Percentiles rank a stretch among this genome's conserved stretches.
Evolutionary conservation across 306 rosid species (phyloP).

Genomic region (Lithocarpus polystachyus): DNA sequence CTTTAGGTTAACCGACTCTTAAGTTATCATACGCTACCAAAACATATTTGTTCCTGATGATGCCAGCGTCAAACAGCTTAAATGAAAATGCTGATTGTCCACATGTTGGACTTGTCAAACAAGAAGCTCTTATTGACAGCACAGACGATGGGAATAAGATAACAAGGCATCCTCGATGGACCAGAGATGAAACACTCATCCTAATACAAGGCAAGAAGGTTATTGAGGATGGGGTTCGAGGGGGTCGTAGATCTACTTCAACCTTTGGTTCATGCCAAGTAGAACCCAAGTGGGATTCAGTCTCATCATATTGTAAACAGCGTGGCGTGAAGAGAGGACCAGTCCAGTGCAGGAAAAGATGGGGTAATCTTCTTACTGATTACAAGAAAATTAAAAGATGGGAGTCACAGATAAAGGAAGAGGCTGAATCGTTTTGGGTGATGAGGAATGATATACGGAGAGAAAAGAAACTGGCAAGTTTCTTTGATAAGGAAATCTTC

Average conservation of each 20-base stretch:
- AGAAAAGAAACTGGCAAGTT: constrained; percentile 42
- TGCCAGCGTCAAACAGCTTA: constrained; percentile 24
- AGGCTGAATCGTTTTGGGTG: constrained; percentile 42
- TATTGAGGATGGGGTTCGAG: constrained; percentile 36
- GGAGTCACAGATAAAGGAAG: constrained; percentile 25
- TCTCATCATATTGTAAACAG: constrained; percentile 38
- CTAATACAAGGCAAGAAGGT: constrained; percentile 47
- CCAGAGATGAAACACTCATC: constrained; percentile 41
- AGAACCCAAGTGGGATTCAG: constrained; percentile 46
- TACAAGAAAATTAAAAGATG: constrained; percentile 52
- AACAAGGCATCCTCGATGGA: constrained; percentile 57
- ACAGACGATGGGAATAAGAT: constrained; percentile 24
- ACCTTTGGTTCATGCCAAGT: constrained; percentile 14
- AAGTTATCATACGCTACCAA: too few species aligned
- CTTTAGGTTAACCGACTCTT: too few species aligned
- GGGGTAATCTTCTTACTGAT: constrained; percentile 51
- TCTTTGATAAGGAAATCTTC: constrained; percentile 41
- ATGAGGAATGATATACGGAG: constrained; percentile 42
- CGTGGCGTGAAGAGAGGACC: constrained; percentile 48
- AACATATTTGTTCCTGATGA: constrained; percentile 14
- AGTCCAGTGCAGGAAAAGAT: constrained; percentile 47
- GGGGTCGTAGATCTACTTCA: constrained; percentile 11
- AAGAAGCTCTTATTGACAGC: constrained; percentile 11
- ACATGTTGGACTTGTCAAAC: constrained; percentile 15
- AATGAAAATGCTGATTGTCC: constrained; percentile 24